These are phyloP conservation scores for Neostapfia colusana DNA, from an alignment of 176 grass and related monocot species.

Conservation along the genomic window DNA sequence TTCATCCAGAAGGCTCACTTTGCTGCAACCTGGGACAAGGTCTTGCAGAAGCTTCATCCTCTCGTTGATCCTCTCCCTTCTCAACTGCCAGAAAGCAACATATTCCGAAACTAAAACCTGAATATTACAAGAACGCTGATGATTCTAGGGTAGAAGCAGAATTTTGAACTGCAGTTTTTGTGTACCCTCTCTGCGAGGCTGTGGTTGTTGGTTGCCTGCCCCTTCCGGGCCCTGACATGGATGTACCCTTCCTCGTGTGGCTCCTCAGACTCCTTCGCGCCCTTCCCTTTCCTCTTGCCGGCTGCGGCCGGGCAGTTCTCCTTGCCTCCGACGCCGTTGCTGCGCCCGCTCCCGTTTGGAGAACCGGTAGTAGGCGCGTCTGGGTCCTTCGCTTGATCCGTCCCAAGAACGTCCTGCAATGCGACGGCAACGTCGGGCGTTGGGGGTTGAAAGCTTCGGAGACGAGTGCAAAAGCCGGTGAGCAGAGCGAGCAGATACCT, in stretches of 20 bases:
- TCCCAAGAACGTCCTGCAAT: slow-evolving; percentile 4
- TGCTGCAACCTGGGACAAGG: slow-evolving; percentile 78
- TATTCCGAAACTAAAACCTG: not conserved
- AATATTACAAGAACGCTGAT: not conserved
- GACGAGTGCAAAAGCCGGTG: not conserved
- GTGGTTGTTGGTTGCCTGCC: slow-evolving; percentile 76
- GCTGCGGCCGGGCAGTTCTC: slow-evolving; percentile 3
- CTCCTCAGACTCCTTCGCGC: slow-evolving; percentile 30
- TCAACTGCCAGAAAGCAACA: slow-evolving; percentile 39
- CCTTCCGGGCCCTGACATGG: slow-evolving; percentile 70
- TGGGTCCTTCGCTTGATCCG: slow-evolving; percentile 36
- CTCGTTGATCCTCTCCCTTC: slow-evolving; percentile 82
- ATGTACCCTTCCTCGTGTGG: slow-evolving; percentile 25
- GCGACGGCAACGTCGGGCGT: not conserved
- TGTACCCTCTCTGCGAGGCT: slow-evolving; percentile 80
- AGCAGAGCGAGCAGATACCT: not conserved
- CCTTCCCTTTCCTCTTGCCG: slow-evolving; percentile 44
- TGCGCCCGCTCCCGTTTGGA: slow-evolving; percentile 26
- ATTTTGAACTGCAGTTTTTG: not conserved
- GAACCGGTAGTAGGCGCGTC: slow-evolving; percentile 14
- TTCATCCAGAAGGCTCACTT: slow-evolving; percentile 38
- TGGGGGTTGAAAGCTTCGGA: not conserved
- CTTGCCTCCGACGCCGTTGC: slow-evolving; percentile 30
- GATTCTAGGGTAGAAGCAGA: not conserved
- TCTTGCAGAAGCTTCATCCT: slow-evolving; percentile 87